Evolutionary conservation across 1,139 yeast species (phyloP), one percentile per base, ranked within the genome.

Genomic region (Eremothecium sinecaudum): DNA sequence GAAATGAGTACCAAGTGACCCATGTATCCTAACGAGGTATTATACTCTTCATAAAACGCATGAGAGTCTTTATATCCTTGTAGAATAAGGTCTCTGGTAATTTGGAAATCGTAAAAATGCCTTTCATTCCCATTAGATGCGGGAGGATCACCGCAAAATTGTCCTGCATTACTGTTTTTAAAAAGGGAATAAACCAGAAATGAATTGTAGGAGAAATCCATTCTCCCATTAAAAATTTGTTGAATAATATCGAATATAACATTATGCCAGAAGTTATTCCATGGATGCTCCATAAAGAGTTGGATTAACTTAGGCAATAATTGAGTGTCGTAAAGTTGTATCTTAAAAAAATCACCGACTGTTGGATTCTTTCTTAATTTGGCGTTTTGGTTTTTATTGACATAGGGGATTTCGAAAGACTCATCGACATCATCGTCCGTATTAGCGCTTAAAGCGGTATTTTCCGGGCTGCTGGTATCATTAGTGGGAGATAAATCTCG

Each of bases 161-260:
- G 42, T 7, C 34, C 37, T 3, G 59, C 48, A n/a, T 47, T 44
- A 16, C 39, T 35, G 16, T 47, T 40, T 31, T 53, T 50, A 39
- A 57, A 56, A 20, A 57, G 43, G 6, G 59, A 49, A 34, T 47
- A 53, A 1, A 57, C 94, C 38, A 90, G 62, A 52, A 79, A 87
- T 50, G 82, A 79, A 62, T 90, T 90, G 64, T 80, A 90, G 1
- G 84, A 82, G 50, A 83, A 80, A 44, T 86, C 94, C 87, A 90
- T 83, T 13, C 94, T 82, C 1, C 97, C 98, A 59, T 86, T 87
- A 54, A 90, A 71, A 10, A 90, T 80, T 59, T 90, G 99, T 61
- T 92, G 99, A 25, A 90, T 93, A 46, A 90, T 83, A 59, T 90
- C 99, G 63, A 90, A 90, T 6, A 90, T 96, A 38, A 92, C 98